Percentiles rank a stretch among this genome's conserved stretches.
These are phyloP conservation scores for Fusarium setosum DNA, from an alignment of 2,329 filamentous ascomycete species.

Conservation along the genomic window DNA sequence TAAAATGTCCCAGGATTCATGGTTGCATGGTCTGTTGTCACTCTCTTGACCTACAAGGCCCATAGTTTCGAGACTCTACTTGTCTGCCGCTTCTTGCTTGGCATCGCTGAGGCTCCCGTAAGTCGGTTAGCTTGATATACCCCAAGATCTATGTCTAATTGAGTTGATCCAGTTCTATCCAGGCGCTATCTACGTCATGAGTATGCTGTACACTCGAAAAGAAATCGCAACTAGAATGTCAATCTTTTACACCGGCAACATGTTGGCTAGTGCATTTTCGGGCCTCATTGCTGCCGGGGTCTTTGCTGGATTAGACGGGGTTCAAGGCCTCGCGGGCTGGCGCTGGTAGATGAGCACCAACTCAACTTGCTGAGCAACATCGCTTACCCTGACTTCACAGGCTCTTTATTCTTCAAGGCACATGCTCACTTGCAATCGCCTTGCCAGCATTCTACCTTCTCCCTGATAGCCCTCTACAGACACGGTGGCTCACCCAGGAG, in stretches of 20 bases:
- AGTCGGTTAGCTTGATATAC: too few relatives aligned
- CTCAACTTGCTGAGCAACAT: too few relatives aligned
- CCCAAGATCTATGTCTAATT: too few relatives aligned
- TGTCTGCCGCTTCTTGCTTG: conserved; percentile 48
- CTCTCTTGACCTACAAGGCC: neutral
- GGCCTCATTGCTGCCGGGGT: conserved; percentile 55
- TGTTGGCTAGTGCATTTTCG: conserved; percentile 48
- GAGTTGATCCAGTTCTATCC: conserved; percentile 39
- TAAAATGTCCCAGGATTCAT: neutral
- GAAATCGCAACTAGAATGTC: conserved; percentile 53
- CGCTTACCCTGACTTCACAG: too few relatives aligned
- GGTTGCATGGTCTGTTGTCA: conserved; percentile 1
- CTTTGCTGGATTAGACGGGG: conserved; percentile 41
- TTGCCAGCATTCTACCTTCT: conserved; percentile 33
- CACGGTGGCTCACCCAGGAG: conserved; percentile 53
- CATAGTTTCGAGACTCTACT: neutral
- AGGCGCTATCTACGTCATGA: conserved; percentile 53
- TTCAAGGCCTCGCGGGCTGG: conserved; percentile 34
- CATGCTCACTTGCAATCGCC: conserved; percentile 43
- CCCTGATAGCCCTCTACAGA: conserved; percentile 52
- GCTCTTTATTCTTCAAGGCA: conserved; percentile 73
- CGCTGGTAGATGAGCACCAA: conserved; percentile 31
- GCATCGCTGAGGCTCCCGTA: conserved; percentile 51
- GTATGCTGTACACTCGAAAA: conserved; percentile 64
- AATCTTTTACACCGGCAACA: conserved; percentile 53